These are phyloP conservation scores for Suillus cothurnatus DNA, from an alignment of 768 basidiomycete species.

Conservation along the genomic window DNA sequence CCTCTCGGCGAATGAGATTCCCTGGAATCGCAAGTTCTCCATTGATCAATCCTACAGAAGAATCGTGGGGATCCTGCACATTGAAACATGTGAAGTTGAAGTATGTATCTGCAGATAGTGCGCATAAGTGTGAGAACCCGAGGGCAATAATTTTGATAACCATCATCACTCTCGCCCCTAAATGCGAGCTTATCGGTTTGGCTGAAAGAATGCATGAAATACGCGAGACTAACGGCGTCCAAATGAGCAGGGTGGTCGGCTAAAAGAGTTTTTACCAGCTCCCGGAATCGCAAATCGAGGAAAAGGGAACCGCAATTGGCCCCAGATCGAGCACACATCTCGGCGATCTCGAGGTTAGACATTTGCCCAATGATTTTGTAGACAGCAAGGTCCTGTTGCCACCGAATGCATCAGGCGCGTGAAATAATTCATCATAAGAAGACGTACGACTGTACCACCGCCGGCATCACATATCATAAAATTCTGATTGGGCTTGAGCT, in stretches of 20 bases:
- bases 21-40: conserved; percentile 86
- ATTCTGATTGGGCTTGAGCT: conserved; percentile 76
- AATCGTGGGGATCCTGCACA: conserved; percentile 79
- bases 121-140: conserved; percentile 7
- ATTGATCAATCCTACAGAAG: conserved; percentile 75
- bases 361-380: conserved; percentile 84
- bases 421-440: conserved; percentile 25
- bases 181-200: conserved; percentile 87
- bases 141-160: conserved; percentile 40
- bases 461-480: conserved; percentile 94
- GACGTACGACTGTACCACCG: conserved; percentile 71
- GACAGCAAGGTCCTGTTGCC: conserved; percentile 45
- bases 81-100: conserved; percentile 94
- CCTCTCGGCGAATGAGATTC: conserved; percentile 73
- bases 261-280: conserved; percentile 75
- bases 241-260: conserved; percentile 86
- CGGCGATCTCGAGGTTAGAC: conserved; percentile 85
- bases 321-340: conserved; percentile 86
- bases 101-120: conserved; percentile 57
- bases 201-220: conserved; percentile 88
- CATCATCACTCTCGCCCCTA: conserved; percentile 72
- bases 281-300: conserved; percentile 83
- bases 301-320: conserved; percentile 88
- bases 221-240: conserved; percentile 78
- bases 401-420: background rate